These are phyloP conservation scores for Flagelloscypha sp. DNA, from an alignment of 768 basidiomycete genomes.

Conservation along the genomic window DNA sequence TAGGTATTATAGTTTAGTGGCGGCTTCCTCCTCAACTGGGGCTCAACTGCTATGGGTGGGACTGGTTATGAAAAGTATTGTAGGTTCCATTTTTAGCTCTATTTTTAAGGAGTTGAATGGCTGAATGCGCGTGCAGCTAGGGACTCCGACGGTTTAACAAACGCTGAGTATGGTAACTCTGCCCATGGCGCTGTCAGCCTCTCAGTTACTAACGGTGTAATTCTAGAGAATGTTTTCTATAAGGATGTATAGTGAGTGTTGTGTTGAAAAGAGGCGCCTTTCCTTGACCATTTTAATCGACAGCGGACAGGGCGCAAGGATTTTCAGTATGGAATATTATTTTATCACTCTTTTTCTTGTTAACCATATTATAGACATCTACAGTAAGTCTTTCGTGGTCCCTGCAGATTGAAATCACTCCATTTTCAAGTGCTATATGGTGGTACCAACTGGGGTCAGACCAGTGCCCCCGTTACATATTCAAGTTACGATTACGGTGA, in stretches of 20 bases:
- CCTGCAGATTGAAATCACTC: neutral
- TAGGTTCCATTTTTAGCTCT: conserved; percentile 18
- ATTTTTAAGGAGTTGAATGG: no score
- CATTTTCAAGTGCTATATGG: conserved; percentile 45
- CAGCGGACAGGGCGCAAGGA: conserved; percentile 41
- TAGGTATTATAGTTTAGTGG: conserved; percentile 34
- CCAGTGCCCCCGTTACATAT: conserved; percentile 48
- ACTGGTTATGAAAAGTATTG: conserved; percentile 46
- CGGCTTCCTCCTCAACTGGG: conserved; percentile 40
- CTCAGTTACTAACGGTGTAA: no score
- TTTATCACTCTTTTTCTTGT: no score
- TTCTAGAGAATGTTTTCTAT: conserved; percentile 45
- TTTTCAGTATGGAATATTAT: conserved; percentile 38
- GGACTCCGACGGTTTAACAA: conserved; percentile 34
- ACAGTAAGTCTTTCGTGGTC: conserved; percentile 28
- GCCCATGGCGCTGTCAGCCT: no score
- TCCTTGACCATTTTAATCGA: conserved; percentile 1
- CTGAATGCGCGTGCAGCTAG: no score
- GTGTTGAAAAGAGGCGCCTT: no score
- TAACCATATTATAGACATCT: conserved; percentile 32
- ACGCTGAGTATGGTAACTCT: conserved; percentile 34
- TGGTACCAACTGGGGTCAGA: conserved; percentile 59
- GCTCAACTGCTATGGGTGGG: conserved; percentile 27
- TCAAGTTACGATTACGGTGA: conserved; percentile 59
- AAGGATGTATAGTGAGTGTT: conserved; percentile 45